Evolutionary conservation across 2,329 filamentous ascomycete genomes (phyloP), one percentile per base, ranked within the genome.

Genomic region (Verticillium zaregamsianum): DNA sequence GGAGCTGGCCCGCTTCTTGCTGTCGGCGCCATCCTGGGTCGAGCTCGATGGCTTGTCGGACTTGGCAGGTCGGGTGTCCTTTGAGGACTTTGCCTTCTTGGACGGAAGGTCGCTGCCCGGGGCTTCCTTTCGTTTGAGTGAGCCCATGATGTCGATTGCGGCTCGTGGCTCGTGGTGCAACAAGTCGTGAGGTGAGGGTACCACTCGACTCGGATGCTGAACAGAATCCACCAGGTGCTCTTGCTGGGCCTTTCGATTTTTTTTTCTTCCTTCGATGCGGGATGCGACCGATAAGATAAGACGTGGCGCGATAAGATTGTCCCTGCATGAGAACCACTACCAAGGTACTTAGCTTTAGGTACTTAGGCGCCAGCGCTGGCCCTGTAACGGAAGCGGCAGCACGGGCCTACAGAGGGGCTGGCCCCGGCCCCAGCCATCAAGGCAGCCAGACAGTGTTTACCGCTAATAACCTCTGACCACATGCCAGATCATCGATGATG

Each of bases 121-220:
- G 69, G 81, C 82, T 73, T 83, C 82, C 74, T 86, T 86, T 69
- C 84, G 78, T 70, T 86, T 86, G 65, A 85, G 76, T 59, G 80
- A 78, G 70, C 80, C 82, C 84, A 86, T 86, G 61, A 58, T 79
- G 66, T 71, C 69, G 69, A 64, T 64, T 59, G 25, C 59, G 62
- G 40, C 49, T 55, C 28, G 33, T 54, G 45, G 31, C 9, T 31
- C n/a, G 33, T 40, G 33, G 15, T 45, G 37, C 35, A 58, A 33
- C 56, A 58, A 45, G n/a, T 58, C 35, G 56, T 58, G 33, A 15
- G 54, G 54, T 55, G 14, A 32, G 32, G 54, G 54, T 32, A 55
- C 25, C 54, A n/a, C 25, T 55, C 54, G 31, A 55, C 31, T 31
- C 28, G 54, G 32, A 25, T 32, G 54, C 54, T 32, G 31, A n/a